Conservation (phyloP, 805 yeast genomes). For the Tetrapisispora iriomotensis region DNA sequence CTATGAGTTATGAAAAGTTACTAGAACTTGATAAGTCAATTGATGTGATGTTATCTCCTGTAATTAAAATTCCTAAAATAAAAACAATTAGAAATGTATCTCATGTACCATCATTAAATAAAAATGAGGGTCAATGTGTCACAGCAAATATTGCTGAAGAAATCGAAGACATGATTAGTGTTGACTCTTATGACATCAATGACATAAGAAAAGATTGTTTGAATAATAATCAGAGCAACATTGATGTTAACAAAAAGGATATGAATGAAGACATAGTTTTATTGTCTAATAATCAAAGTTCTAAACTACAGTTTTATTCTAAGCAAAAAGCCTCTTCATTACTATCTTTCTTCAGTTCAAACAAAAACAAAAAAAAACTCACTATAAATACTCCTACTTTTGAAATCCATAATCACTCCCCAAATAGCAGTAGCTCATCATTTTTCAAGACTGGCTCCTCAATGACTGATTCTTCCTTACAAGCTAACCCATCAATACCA, state of each 20-base stretch:
- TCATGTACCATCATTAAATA: constrained; percentile 11
- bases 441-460: neutral
- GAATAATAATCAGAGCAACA: neutral
- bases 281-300: constrained; percentile 14
- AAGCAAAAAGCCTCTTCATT: constrained; percentile 20
- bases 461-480: neutral
- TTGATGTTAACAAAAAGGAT: neutral
- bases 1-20: constrained; percentile 18
- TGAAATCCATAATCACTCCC: neutral
- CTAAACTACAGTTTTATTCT: constrained; percentile 13
- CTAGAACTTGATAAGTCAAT: constrained; percentile 19
- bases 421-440: neutral
- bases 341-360: constrained; percentile 18
- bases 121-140: constrained; percentile 3
- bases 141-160: constrained; percentile 2
- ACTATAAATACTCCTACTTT: constrained; percentile 5
- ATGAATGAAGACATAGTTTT: neutral
- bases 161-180: constrained; percentile 12
- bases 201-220: neutral
- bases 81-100: constrained; percentile 11
- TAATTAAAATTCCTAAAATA: constrained; percentile 1
- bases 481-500: neutral
- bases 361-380: constrained; percentile 12
- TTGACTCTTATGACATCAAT: constrained; percentile 9
- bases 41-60: constrained; percentile 14